phyloP scores from a whole-genome alignment of 169 alveolate species.

The Perkinsus chesapeaki region DNA sequence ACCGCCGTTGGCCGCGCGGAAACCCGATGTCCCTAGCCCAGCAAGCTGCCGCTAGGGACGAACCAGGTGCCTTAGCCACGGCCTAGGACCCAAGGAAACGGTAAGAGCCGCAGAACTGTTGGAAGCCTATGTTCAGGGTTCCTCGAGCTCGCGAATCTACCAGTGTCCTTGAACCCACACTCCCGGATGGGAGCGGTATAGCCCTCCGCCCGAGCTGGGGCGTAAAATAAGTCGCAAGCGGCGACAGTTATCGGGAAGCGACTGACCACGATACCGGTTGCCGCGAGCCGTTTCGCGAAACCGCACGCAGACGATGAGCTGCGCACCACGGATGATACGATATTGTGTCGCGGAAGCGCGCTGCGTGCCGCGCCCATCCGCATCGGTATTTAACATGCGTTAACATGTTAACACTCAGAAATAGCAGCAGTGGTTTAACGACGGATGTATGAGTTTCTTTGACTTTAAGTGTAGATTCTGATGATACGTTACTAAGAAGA shows the following conservation, averaged over 20 bases:
- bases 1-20: background rate
- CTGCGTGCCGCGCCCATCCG: background rate
- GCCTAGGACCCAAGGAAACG: background rate
- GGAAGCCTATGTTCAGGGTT: background rate
- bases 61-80: background rate
- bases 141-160: background rate
- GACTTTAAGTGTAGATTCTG: too few relatives aligned
- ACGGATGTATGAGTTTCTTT: too few relatives aligned
- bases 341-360: background rate
- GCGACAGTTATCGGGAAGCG: too few relatives aligned
- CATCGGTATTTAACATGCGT: background rate
- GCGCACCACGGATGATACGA: background rate
- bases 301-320: background rate
- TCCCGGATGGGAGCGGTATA: too few relatives aligned
- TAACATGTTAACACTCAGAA: background rate
- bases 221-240: too few relatives aligned
- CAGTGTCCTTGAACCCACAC: too few relatives aligned
- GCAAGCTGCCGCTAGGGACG: background rate
- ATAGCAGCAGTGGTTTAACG: too few relatives aligned
- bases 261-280: background rate
- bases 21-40: background rate
- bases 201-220: too few relatives aligned
- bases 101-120: background rate
- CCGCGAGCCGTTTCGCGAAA: background rate
- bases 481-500: too few relatives aligned